These are phyloP conservation scores for Zygoascus biomembranicola DNA, from an alignment of 805 yeast species.

Conservation along the genomic window DNA sequence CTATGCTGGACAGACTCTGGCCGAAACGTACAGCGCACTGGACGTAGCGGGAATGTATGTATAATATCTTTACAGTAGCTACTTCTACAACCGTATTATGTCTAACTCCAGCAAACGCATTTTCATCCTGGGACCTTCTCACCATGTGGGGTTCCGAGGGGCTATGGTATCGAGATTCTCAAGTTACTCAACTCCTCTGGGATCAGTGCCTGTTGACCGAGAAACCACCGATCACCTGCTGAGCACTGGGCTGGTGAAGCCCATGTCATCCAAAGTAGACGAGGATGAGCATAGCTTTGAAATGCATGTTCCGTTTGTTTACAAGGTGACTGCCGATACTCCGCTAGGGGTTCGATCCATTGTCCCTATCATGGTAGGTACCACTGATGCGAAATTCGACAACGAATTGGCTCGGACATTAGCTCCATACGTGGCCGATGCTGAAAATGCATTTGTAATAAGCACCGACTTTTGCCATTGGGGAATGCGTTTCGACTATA, in stretches of 20 bases:
- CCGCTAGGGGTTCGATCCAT: slow-evolving; percentile 28
- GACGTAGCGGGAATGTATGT: slow-evolving; percentile 42
- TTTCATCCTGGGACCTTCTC: slow-evolving; percentile 87
- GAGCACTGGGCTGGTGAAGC: slow-evolving; percentile 35
- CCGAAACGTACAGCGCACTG: slow-evolving; percentile 66
- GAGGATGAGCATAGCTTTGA: slow-evolving; percentile 88
- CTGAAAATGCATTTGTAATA: slow-evolving; percentile 59
- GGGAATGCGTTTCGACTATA: slow-evolving; percentile 63
- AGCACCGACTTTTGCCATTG: slow-evolving; percentile 96
- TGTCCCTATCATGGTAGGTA: slow-evolving; percentile 76
- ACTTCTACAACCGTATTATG: not conserved
- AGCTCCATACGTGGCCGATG: slow-evolving; percentile 45
- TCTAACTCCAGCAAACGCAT: slow-evolving; percentile 44
- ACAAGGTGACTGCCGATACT: slow-evolving; percentile 30
- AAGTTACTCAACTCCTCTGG: slow-evolving; percentile 73
- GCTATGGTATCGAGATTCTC: slow-evolving; percentile 46
- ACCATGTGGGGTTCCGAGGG: slow-evolving; percentile 71
- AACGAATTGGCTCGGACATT: slow-evolving; percentile 40
- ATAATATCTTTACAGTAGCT: too few species aligned
- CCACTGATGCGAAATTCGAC: slow-evolving; percentile 40
- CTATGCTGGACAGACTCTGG: slow-evolving; percentile 71
- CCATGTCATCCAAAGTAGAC: slow-evolving; percentile 56
- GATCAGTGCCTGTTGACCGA: slow-evolving; percentile 59
- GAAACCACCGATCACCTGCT: slow-evolving; percentile 25
- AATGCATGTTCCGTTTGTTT: slow-evolving; percentile 81